Conservation (phyloP, 257 asterid species). For the Solanum medicagineum region DNA sequence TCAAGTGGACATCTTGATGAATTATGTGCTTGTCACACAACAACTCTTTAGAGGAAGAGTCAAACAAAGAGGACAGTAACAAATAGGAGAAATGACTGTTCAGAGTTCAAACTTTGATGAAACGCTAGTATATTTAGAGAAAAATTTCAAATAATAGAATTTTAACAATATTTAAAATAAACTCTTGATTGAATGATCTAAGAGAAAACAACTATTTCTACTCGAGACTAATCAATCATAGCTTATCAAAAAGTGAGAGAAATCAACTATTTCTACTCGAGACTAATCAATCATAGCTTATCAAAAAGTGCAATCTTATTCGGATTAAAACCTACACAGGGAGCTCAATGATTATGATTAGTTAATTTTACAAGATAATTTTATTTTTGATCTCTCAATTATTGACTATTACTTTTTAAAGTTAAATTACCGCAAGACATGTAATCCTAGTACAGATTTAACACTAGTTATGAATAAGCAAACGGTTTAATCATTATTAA, state of each 20-base stretch:
- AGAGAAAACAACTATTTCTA: background rate
- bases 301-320: background rate
- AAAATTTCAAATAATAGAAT: too few relatives aligned
- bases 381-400: background rate
- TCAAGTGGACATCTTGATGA: too few relatives aligned
- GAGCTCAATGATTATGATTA: background rate
- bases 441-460: background rate
- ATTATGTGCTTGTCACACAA: too few relatives aligned
- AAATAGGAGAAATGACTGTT: too few relatives aligned
- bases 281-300: background rate
- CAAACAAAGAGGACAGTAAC: too few relatives aligned
- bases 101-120: too few relatives aligned
- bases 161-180: too few relatives aligned
- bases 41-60: too few relatives aligned
- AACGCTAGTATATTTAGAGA: too few relatives aligned
- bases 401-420: background rate
- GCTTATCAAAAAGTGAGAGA: background rate
- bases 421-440: too few relatives aligned
- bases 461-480: background rate
- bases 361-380: background rate
- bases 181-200: too few relatives aligned
- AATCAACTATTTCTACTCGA: background rate
- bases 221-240: background rate
- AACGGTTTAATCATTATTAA: background rate
- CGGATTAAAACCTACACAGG: background rate